Percentiles rank a stretch among this genome's conserved stretches.
These are phyloP conservation scores for Leccinum griseonigrum DNA, from an alignment of 1,284 basidiomycete species.

Conservation along the genomic window DNA sequence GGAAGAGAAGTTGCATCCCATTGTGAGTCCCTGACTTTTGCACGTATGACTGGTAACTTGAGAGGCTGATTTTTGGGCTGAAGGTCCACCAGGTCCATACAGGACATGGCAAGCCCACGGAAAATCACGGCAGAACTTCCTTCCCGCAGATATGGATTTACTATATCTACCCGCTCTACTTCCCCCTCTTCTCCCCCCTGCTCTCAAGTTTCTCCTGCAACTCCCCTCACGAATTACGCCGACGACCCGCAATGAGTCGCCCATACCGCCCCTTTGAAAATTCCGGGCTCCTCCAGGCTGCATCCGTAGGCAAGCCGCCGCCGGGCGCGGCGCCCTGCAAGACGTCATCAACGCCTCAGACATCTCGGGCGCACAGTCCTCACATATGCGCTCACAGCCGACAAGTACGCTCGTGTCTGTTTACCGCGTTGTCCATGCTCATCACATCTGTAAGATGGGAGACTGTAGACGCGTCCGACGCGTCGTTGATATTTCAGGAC, in stretches of 20 bases:
- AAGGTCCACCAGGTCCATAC: conserved; percentile 57
- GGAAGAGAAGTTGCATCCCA: conserved; percentile 58
- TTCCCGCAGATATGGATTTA: conserved; percentile 1
- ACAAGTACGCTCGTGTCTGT: conserved; percentile 45
- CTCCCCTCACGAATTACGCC: conserved; percentile 22
- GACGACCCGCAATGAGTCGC: conserved; percentile 37
- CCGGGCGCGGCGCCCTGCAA: conserved; percentile 50
- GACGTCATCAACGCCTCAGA: conserved; percentile 63
- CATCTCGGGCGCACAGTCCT: conserved; percentile 55
- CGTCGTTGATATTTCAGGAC: conserved; percentile 54
- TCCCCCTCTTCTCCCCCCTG: conserved; percentile 2
- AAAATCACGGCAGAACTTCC: conserved; percentile 2
- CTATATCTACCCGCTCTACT: conserved; percentile 18
- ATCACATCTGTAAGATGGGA: conserved; percentile 48
- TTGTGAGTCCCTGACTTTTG: conserved; percentile 44
- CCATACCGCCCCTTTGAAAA: conserved; percentile 44
- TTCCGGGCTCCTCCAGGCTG: conserved; percentile 53
- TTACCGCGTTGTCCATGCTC: not conserved
- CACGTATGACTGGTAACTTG: not conserved
- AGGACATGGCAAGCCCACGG: conserved; percentile 5
- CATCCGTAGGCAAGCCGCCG: conserved; percentile 54
- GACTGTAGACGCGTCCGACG: conserved; percentile 62
- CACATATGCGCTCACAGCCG: conserved; percentile 66
- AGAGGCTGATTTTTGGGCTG: conserved; percentile 7
- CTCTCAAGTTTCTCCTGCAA: not conserved